Conservation (phyloP, 192 early-diverging fungal genomes). For the Podila verticillata region DNA sequence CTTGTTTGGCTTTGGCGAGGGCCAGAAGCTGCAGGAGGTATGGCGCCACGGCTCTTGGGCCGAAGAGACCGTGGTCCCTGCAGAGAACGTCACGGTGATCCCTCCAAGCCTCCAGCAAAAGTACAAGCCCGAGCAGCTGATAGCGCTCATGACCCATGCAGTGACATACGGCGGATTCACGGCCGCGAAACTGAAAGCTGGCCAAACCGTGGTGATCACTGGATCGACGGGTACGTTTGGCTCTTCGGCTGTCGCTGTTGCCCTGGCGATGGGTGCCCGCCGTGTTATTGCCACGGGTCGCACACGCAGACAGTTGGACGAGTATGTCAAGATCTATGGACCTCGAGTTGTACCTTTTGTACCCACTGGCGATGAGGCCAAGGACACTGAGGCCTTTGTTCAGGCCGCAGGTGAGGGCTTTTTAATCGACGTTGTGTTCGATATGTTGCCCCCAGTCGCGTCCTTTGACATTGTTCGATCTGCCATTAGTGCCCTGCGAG, state of each 20-base stretch:
- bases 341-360: constrained; percentile 30
- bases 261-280: constrained; percentile 45
- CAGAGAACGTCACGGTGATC: constrained; percentile 40
- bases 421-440: constrained; percentile 33
- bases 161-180: constrained; percentile 40
- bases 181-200: constrained; percentile 22
- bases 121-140: constrained; percentile 7
- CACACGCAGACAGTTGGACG: constrained; percentile 13
- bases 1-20: constrained; percentile 17
- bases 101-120: constrained; percentile 16
- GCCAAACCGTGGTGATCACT: constrained; percentile 39
- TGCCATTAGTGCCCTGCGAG: constrained; percentile 23
- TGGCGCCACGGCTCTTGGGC: constrained; percentile 44
- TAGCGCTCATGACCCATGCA: constrained; percentile 19
- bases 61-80: constrained; percentile 30
- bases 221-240: constrained; percentile 47
- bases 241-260: constrained; percentile 17
- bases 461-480: constrained; percentile 14
- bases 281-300: constrained; percentile 32
- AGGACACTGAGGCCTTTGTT: constrained; percentile 22
- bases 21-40: constrained; percentile 13
- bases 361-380: constrained; percentile 17
- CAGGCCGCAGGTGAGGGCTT: constrained; percentile 31
- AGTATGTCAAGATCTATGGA: constrained; percentile 19
- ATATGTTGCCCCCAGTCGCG: constrained; percentile 27